phyloP scores from a whole-genome alignment of 2,329 filamentous ascomycete species.

The Phaeosphaeriaceae sp. region DNA sequence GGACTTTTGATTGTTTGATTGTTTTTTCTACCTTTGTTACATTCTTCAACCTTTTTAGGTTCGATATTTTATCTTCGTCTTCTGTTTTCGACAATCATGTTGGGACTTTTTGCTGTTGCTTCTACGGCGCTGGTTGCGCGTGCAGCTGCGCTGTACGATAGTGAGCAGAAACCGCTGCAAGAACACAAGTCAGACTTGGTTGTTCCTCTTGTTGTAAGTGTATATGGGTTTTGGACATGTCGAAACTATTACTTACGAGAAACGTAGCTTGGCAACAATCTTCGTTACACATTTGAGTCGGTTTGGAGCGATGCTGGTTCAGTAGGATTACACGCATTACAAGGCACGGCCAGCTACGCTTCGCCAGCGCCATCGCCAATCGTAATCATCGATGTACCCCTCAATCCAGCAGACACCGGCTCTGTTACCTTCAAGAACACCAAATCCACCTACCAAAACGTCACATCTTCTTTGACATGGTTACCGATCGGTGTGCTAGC shows the following conservation, averaged over 20 bases:
- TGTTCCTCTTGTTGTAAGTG: slow-evolving; percentile 1
- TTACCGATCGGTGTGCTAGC: background rate
- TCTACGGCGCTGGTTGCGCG: background rate
- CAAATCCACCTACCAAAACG: background rate
- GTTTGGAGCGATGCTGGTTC: background rate
- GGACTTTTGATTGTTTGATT: background rate
- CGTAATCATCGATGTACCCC: slow-evolving; percentile 8
- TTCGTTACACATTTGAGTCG: slow-evolving; percentile 10
- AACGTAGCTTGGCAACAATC: slow-evolving; percentile 8
- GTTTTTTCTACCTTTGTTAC: too few species aligned
- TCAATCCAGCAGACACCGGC: background rate
- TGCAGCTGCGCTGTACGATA: background rate
- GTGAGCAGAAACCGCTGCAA: background rate
- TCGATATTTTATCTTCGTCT: background rate
- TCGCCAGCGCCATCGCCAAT: background rate
- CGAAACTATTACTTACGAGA: background rate
- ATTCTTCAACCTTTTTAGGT: too few species aligned
- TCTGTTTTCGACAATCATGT: background rate
- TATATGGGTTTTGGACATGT: background rate
- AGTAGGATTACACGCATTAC: background rate
- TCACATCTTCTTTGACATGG: background rate
- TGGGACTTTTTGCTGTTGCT: background rate
- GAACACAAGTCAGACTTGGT: background rate
- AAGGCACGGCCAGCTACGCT: slow-evolving; percentile 2
- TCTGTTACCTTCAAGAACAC: slow-evolving; percentile 4